phyloP scores from a whole-genome alignment of 2,329 filamentous ascomycete species.

The Paracoccidioides lutzii region DNA sequence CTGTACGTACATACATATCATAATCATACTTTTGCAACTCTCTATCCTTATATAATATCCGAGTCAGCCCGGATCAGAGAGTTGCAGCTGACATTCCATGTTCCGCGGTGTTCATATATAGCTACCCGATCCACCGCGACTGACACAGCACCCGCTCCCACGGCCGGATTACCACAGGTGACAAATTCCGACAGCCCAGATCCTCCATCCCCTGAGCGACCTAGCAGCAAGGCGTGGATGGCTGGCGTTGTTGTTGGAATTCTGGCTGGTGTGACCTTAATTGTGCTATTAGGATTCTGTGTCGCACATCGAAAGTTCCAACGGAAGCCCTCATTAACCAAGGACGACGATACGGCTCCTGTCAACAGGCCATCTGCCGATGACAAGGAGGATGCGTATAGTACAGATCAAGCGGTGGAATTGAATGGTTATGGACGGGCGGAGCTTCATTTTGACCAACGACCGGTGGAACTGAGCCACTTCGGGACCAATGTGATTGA shows the following conservation, averaged over 20 bases:
- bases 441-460: not conserved
- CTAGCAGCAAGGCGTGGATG: not conserved
- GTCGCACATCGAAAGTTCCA: not conserved
- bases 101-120: not conserved
- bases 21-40: not conserved
- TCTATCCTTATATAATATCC: not conserved
- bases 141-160: not conserved
- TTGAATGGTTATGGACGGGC: not conserved
- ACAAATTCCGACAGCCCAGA: not conserved
- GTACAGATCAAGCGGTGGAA: not conserved
- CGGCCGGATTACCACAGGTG: not conserved
- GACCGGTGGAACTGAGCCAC: not conserved
- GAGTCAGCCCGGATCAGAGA: not conserved
- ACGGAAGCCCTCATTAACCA: not conserved
- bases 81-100: not conserved
- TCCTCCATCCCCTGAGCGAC: not conserved
- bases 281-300: not conserved
- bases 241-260: not conserved
- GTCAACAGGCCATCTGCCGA: not conserved
- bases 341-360: not conserved
- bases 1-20: not conserved
- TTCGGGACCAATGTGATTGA: not conserved
- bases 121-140: not conserved
- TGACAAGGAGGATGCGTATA: not conserved
- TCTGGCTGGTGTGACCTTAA: not conserved